Base-by-base conservation (phyloP, 257 asterid species). In the Avicennia marina region DNA sequence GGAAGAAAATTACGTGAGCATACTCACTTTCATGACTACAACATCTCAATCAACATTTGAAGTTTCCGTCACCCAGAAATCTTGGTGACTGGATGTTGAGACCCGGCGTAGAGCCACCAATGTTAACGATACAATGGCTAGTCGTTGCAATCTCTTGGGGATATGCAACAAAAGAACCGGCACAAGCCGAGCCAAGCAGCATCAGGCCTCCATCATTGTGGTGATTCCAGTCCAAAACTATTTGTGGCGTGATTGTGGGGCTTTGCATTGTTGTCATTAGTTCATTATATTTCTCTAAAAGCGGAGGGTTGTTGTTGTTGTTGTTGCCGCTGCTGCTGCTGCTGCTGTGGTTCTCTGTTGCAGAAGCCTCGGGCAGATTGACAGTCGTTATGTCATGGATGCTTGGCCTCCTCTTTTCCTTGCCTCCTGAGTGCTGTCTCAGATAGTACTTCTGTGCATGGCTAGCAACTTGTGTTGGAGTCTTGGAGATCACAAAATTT, bases 211-310 rank as follows among this genome's bases (percentile, higher is more conserved):
- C 89, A 50, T 68, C 66, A 26, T 58, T 72, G n/a, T 64, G 2
- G 58, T 63, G 46, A 26, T 63, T 69, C 86, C 87, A 79, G 34
- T 72, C 75, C 40, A 70, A 43, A 2, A 72, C 38, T 15, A 72
- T 48, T 44, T 75, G 69, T 7, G 75, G 41, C 18, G 66, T 16
- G 44, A 29, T 59, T 4, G 53, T 11, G 24, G 78, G 67, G 3
- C 68, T 82, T 47, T 72, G 73, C 22, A 29, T 15, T 0, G 75
- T 21, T 13, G 65, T 19, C 56, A 64, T 55, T 25, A 50, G 22
- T 1, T 42, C 53, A 39, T 19, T 43, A 15, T 58, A 59, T 33
- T 51, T 68, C n/a, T 51, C 66, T 0, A 34, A 29, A 15, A 36
- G 22, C 29, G 53, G 64, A n/a, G 53, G 67, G n/a, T 19, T 57